Percentiles rank a stretch among this genome's conserved stretches.
These are phyloP conservation scores for Neurospora sp. DNA, from an alignment of 495 filamentous ascomycete genomes.

Conservation along the genomic window DNA sequence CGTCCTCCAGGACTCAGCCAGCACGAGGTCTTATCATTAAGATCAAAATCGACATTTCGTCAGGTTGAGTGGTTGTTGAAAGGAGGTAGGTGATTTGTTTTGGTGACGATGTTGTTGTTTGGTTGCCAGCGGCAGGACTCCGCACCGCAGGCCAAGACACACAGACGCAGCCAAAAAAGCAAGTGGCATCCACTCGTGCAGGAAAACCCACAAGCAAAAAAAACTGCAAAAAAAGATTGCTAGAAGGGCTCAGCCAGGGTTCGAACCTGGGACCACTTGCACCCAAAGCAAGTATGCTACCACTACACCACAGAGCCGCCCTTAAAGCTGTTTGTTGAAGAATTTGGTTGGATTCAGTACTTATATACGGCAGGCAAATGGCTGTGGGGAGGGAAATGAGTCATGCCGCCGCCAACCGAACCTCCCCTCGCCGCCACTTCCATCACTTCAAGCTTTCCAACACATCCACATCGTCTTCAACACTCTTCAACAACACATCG, in stretches of 20 bases:
- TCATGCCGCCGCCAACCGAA: not conserved
- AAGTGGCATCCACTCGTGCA: not conserved
- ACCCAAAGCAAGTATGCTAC: slow-evolving; percentile 1
- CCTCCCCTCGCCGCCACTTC: not conserved
- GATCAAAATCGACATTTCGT: not conserved
- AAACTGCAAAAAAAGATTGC: not conserved
- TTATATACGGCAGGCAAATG: not conserved
- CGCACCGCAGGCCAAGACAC: not conserved
- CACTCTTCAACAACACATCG: not conserved
- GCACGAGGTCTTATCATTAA: not conserved
- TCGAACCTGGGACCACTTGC: slow-evolving; percentile 1
- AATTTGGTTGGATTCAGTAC: rapidly evolving
- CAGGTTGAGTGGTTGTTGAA: not conserved
- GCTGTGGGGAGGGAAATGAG: not conserved
- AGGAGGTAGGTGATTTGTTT: not conserved
- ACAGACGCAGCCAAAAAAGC: not conserved
- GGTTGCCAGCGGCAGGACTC: not conserved
- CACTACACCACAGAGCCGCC: not conserved
- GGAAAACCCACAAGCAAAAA: not conserved
- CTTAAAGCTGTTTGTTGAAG: not conserved
- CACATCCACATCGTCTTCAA: not conserved
- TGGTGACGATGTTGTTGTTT: not conserved
- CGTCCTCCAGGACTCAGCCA: not conserved
- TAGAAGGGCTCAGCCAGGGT: not conserved
- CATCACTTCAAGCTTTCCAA: not conserved